A percentile compares a stretch with the other conserved stretches of the same genome.
Evolutionary conservation across 352 stramenopile genomes (phyloP).

Genomic region (Pythium periplocum): DNA sequence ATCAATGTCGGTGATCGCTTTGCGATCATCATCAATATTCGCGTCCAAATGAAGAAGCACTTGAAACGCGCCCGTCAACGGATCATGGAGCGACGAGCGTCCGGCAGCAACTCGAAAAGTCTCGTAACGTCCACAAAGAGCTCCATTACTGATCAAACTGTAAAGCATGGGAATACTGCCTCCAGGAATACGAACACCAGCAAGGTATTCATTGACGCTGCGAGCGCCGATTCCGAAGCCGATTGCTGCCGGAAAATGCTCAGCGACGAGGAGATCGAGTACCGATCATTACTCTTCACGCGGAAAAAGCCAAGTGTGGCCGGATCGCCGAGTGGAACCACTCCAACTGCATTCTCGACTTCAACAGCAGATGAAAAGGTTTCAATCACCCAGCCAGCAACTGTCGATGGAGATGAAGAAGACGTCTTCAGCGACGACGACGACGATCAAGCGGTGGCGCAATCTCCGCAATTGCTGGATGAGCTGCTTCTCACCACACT

Average conservation of each 20-base stretch:
- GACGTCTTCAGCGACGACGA: conserved; percentile 43
- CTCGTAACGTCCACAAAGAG: conserved; percentile 3
- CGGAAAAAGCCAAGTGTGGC: conserved; percentile 45
- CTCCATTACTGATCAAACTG: neutral
- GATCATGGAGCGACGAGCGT: conserved; percentile 20
- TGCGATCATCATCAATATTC: conserved; percentile 59
- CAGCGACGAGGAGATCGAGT: conserved; percentile 59
- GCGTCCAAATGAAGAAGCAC: conserved; percentile 63
- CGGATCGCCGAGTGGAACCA: conserved; percentile 1
- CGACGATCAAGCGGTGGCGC: conserved; percentile 41
- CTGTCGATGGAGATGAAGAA: conserved; percentile 1
- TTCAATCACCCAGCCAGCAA: neutral
- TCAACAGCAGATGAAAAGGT: neutral
- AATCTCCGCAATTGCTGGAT: conserved; percentile 65
- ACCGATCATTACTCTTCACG: conserved; percentile 55
- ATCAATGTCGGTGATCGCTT: conserved; percentile 53
- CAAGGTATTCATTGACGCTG: conserved; percentile 24
- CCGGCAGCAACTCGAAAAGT: neutral
- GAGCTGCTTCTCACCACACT: conserved; percentile 72
- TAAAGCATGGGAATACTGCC: too few species aligned
- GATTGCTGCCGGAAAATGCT: conserved; percentile 27
- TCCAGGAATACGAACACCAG: conserved; percentile 6
- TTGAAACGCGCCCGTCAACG: conserved; percentile 38
- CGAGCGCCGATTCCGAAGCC: neutral
- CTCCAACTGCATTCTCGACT: conserved; percentile 13